Evolutionary conservation across 2,329 filamentous ascomycete genomes (phyloP).

Genomic region (Claviceps sp.): DNA sequence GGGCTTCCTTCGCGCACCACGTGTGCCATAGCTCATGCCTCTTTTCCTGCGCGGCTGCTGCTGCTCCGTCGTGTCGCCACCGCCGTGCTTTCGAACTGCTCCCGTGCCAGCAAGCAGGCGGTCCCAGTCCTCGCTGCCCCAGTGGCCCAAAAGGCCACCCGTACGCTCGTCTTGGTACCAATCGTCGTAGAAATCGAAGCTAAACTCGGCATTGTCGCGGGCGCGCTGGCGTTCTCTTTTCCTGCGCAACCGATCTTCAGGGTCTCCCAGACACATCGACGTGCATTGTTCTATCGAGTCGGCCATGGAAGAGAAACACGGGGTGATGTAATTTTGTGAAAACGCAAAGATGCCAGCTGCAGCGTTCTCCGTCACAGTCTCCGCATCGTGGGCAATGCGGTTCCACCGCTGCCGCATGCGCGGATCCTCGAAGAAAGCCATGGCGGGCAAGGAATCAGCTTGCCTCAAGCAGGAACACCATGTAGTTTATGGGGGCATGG

Average conservation of each 20-base stretch:
- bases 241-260: constrained; percentile 61
- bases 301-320: constrained; percentile 59
- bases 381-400: constrained; percentile 80
- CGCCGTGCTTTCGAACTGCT: constrained; percentile 23
- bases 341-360: constrained; percentile 84
- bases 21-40: constrained; percentile 81
- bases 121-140: constrained; percentile 78
- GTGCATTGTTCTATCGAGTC: constrained; percentile 60
- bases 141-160: constrained; percentile 53
- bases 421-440: constrained; percentile 63
- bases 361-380: constrained; percentile 81
- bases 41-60: constrained; percentile 62
- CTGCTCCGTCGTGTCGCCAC: constrained; percentile 36
- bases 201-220: constrained; percentile 59
- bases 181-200: constrained; percentile 96
- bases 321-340: constrained; percentile 70
- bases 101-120: constrained; percentile 62
- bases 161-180: constrained; percentile 56
- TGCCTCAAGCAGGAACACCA: constrained; percentile 1
- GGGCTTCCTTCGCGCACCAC: constrained; percentile 36
- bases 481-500: not conserved
- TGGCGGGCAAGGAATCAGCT: constrained; percentile 15
- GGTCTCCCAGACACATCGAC: constrained; percentile 54
- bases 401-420: constrained; percentile 89
- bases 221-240: constrained; percentile 48